Base-by-base conservation (phyloP, 2,329 filamentous ascomycete species). In the Nakataea oryzae region DNA sequence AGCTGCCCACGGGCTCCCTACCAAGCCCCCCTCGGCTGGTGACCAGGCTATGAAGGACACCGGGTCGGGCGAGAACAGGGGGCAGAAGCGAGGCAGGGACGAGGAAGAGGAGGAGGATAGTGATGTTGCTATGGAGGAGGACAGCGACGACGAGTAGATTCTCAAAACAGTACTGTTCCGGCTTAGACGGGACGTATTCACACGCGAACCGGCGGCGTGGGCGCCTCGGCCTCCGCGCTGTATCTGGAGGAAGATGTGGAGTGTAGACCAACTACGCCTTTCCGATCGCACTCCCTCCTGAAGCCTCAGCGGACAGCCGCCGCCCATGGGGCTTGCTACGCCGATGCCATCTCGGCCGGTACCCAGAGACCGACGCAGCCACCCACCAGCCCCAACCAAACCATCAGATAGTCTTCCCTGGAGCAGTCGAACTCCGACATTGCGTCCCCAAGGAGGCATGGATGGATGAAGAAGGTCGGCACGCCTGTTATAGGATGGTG, bases 301-400 rank as follows among this genome's bases (percentile, higher is more conserved):
- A 17, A 41, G 34, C 13, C 34, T 50, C 24, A n/a, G 17, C 24
- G 24, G 41, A 50, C 41, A 9, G 41, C 21, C 21, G 24, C 41
- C 41, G 21, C 41, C 41, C 9, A 63, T 32, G 27, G 55, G 4
- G 56, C 30, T 34, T 29, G 56, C 27, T 32, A 32, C 65, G 70
- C 66, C 65, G 77, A 67, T 60, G 80, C 83, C 82, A 93, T 83
- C 71, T 87, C 84, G 69, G 84, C 82, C 63, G 91, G 90, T 65
- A 96, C 78, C 81, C 86, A 86, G 66, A 97, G 79, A 63, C 91
- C 90, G 54, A 96, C 88, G 67, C 86, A 87, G 60, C 85, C 85
- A 63, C 93, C 93, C 57, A 96, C 85, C 63, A 96, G 77, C n/a
- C 93, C 93, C 65, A 97, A 80, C 93, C 93, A 97, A 62, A 91